phyloP scores from a whole-genome alignment of 2,329 filamentous ascomycete genomes.

The Xylaria sp. region DNA sequence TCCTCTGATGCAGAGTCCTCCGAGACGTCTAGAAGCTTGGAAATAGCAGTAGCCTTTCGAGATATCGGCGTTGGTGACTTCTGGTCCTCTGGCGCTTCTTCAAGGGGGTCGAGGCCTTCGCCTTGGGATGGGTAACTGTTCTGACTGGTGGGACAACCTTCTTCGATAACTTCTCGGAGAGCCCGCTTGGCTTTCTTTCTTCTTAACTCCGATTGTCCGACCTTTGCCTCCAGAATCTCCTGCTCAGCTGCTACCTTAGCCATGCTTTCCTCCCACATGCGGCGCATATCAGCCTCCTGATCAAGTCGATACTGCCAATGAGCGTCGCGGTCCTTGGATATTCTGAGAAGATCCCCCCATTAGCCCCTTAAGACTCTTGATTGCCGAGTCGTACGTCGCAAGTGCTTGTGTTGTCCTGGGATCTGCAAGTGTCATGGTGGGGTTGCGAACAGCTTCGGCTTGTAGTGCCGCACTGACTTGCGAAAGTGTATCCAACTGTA shows the following conservation, averaged over 20 bases:
- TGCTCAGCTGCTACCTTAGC: conserved; percentile 92
- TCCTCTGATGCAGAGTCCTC: conserved; percentile 72
- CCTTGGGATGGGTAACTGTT: conserved; percentile 26
- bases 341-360: conserved; percentile 80
- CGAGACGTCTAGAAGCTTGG: conserved; percentile 67
- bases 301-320: conserved; percentile 97
- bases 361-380: conserved; percentile 78
- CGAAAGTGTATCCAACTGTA: conserved; percentile 86
- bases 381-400: conserved; percentile 80
- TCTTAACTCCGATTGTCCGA: conserved; percentile 87
- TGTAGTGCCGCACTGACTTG: conserved; percentile 80
- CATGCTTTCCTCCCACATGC: conserved; percentile 99
- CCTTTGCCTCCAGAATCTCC: conserved; percentile 79
- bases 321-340: conserved; percentile 87
- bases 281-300: conserved; percentile 82
- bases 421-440: conserved; percentile 68
- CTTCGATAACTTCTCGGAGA: conserved; percentile 75
- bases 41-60: conserved; percentile 61
- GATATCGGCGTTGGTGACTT: conserved; percentile 42
- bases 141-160: conserved; percentile 34
- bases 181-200: conserved; percentile 84
- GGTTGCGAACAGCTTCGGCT: conserved; percentile 63
- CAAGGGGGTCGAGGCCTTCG: conserved; percentile 31
- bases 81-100: conserved; percentile 33
- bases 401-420: conserved; percentile 71